Evolutionary conservation across 495 filamentous ascomycete genomes (phyloP), one percentile per base, ranked within the genome.

Genomic region (Pseudoneurospora amorphoporcata): DNA sequence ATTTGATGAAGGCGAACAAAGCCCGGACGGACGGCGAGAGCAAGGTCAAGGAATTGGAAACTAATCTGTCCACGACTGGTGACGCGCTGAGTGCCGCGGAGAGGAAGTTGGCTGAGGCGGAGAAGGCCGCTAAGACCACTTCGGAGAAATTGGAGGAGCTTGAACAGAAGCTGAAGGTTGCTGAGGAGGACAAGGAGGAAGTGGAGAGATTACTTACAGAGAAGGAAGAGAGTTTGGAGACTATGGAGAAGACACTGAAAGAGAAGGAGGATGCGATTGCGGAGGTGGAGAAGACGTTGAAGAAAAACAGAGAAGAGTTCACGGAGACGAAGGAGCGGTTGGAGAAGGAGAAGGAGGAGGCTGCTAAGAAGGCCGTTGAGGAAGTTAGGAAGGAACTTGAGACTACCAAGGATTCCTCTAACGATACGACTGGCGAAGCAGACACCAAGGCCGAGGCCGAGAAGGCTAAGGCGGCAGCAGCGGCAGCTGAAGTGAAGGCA

Each of bases 1-100:
- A 91, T 68, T 73, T 92, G 45, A 86, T 88, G 77, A 90, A 89
- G 83, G 85, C 81, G 42, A 84, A 83, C 58, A 92, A 86, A 77
- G 84, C 79, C 75, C 86, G 81, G 78, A 74, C 83, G 0, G 73
- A 8, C 8, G 75, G 71, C 8, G 82, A 82, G 45, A 69, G 8
- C 37, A 70, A 71, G 77, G 47, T 72, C 1, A 39, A 9, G 23
- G 78, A 76, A 72, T 32, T 76, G 58, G 72, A 76, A 45, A 58
- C 37, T 4, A 58, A 37, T 8, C 14, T 65, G 29, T 6, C 6
- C 0, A 65, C 35, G 1, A 3, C 23, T 3, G 29, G 6, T 5
- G 29, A 65, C 5, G 29, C 53, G 40, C 32, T 75, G 2, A 73
- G 73, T 53, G 10, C 14, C 3, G 17, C 12, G 17, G 75, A 71